These are phyloP conservation scores for Gastrodia elata DNA, from an alignment of 106 monocot genomes.

Conservation along the genomic window DNA sequence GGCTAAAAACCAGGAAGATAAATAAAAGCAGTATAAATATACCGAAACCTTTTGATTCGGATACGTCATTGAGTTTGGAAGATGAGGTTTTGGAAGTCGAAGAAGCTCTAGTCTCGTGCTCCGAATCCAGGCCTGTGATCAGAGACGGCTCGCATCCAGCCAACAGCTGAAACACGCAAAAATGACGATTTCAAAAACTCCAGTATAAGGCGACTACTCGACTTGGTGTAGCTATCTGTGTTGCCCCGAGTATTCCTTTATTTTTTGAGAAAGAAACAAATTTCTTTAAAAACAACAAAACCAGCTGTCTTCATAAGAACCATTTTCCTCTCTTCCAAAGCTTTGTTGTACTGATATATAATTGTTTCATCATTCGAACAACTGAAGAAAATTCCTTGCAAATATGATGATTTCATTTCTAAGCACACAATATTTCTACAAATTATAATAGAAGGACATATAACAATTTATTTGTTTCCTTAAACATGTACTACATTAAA, in stretches of 20 bases:
- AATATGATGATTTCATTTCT: background rate
- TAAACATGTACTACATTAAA: background rate
- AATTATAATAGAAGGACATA: background rate
- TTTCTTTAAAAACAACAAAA: background rate
- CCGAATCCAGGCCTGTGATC: constrained; percentile 16
- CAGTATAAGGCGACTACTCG: background rate
- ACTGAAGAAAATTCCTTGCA: background rate
- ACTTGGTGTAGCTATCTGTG: no score
- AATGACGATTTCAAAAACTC: background rate
- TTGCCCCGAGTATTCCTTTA: no score
- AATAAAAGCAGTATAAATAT: background rate
- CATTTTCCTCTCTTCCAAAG: no score
- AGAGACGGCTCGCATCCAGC: constrained; percentile 24
- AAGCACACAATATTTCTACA: no score
- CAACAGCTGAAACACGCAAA: constrained; percentile 28
- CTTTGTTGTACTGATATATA: no score
- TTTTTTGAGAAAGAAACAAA: no score
- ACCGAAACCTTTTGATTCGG: background rate
- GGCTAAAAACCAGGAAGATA: background rate
- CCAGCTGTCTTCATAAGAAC: background rate
- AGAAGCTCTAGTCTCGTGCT: constrained; percentile 20
- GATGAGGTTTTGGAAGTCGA: constrained; percentile 4
- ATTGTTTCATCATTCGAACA: no score
- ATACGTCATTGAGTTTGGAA: background rate
- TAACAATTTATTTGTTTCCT: background rate